A percentile compares a stretch with the other conserved stretches of the same genome.
Conservation (phyloP, 306 rosid species). For the Canavalia gladiata region DNA sequence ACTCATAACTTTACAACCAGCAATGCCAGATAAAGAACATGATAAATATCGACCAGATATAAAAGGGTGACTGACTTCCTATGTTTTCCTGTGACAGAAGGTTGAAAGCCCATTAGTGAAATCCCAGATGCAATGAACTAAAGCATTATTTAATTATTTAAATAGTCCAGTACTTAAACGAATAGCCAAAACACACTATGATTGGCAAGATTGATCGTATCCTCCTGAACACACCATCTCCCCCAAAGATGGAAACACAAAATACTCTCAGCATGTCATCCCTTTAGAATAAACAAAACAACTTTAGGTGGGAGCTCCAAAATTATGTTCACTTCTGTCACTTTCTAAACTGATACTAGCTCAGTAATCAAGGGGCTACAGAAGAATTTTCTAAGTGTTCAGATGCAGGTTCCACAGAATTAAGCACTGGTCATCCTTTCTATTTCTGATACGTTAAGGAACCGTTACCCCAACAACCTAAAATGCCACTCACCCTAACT, state of each 20-base stretch:
- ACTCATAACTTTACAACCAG: neutral
- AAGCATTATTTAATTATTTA: neutral
- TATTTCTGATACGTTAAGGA: neutral
- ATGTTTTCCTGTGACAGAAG: neutral
- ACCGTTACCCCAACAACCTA: neutral
- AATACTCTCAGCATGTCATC: neutral
- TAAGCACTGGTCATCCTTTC: neutral
- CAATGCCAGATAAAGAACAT: neutral
- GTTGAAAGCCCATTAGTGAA: neutral
- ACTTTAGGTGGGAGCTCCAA: neutral
- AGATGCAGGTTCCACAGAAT: neutral
- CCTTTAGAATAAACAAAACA: neutral
- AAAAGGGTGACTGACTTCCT: conserved; percentile 1
- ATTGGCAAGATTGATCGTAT: neutral
- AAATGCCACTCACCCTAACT: neutral
- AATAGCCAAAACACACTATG: neutral
- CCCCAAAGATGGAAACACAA: conserved; percentile 18
- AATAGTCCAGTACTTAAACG: conserved; percentile 13
- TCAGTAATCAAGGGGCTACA: conserved; percentile 7
- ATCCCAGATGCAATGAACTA: conserved; percentile 27
- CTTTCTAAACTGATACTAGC: neutral
- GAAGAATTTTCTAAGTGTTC: conserved; percentile 7
- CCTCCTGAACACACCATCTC: neutral
- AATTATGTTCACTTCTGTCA: neutral
- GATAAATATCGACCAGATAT: conserved; percentile 3